Base-by-base conservation (phyloP, 257 asterid species). In the Paulownia fortunei region DNA sequence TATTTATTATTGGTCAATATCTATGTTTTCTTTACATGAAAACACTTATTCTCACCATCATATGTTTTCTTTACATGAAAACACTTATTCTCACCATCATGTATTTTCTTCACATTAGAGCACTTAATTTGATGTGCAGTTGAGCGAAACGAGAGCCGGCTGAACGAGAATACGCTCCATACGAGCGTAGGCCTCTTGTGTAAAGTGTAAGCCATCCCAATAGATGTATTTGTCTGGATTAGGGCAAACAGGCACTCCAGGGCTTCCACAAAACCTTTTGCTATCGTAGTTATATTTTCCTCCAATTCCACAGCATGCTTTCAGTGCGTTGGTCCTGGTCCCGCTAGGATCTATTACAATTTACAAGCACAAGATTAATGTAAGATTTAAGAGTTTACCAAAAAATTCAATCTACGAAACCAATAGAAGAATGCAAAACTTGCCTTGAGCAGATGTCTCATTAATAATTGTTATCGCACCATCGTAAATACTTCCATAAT, bases 251-350 rank as follows among this genome's bases (percentile, higher is more conserved):
- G 80, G 63, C 55, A 58, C 78, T 42, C 62, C 77, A 0, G 4
- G 3, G 0, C 68, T 62, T 55, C 82, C 88, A 8, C 90, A 86
- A 0, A 74, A 52, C 12, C 46, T 81, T 3, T 0, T 23, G 8
- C 11, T 44, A 15, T 81, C 37, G 4, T 64, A 83, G 54, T 81
- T n/a, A n/a, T n/a, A n/a, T n/a, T n/a, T n/a, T n/a, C n/a, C n/a
- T n/a, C n/a, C n/a, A n/a, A n/a, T n/a, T 68, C 90, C 90, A n/a
- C 90, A 86, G 15, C 88, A 86, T 13, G 86, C 76, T 76, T 47
- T 80, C 32, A 83, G 79, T 30, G 73, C 49, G n/a, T n/a, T n/a
- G n/a, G n/a, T n/a, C 0, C 1, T 2, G 44, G 23, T 67, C 60
- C 61, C 32, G 8, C 16, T 18, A 0, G n/a, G 9, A 8, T 58